These are phyloP conservation scores for Pythium vanterpoolii DNA, from an alignment of 352 stramenopile genomes.

Conservation along the genomic window DNA sequence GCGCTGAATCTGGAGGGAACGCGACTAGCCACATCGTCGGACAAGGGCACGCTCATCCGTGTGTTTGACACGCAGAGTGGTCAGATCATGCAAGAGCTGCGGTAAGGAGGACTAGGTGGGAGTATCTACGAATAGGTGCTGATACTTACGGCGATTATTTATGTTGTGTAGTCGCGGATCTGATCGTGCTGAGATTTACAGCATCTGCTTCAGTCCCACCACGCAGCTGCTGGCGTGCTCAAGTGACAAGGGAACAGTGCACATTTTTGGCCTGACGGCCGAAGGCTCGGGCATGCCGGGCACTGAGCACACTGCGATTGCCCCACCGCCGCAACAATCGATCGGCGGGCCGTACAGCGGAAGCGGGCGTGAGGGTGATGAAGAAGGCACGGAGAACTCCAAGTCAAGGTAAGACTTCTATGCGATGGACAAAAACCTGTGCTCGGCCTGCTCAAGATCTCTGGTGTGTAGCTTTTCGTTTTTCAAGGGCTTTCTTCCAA, in stretches of 20 bases:
- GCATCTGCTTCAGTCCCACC: slow-evolving; percentile 95
- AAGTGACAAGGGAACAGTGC: slow-evolving; percentile 96
- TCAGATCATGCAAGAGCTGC: slow-evolving; percentile 85
- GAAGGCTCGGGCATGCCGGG: slow-evolving; percentile 57
- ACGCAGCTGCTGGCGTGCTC: slow-evolving; percentile 93
- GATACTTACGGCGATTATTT: neutral
- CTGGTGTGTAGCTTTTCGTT: slow-evolving; percentile 69
- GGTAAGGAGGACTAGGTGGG: slow-evolving; percentile 30
- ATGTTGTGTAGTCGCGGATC: slow-evolving; percentile 82
- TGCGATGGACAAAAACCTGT: neutral
- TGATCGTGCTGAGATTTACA: slow-evolving; percentile 96
- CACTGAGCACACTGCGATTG: slow-evolving; percentile 52
- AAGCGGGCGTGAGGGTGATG: slow-evolving; percentile 37
- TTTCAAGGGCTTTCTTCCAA: slow-evolving; percentile 87
- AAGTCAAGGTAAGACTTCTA: slow-evolving; percentile 65
- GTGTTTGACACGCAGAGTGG: slow-evolving; percentile 96
- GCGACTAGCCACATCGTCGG: slow-evolving; percentile 93
- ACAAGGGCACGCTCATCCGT: slow-evolving; percentile 97
- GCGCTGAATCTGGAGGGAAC: slow-evolving; percentile 94
- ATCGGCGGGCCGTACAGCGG: slow-evolving; percentile 40
- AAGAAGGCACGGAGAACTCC: slow-evolving; percentile 84
- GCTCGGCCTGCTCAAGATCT: neutral
- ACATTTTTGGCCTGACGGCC: slow-evolving; percentile 91
- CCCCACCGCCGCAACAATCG: slow-evolving; percentile 41
- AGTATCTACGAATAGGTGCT: neutral